Conservation (phyloP, 129 eudicot species). For the Sambucus nigra region DNA sequence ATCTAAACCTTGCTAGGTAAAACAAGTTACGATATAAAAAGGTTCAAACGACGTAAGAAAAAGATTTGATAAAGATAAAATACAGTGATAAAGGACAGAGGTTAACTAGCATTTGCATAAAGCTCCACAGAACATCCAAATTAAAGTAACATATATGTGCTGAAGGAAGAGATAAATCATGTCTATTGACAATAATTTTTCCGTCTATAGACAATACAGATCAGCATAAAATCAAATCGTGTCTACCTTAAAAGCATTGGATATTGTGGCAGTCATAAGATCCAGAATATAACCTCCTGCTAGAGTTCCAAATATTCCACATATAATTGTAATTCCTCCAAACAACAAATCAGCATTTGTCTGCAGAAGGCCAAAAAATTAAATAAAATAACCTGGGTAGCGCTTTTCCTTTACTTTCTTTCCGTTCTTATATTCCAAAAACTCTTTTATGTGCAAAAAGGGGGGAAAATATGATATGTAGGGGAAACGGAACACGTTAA, state of each 20-base stretch:
- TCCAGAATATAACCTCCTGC: conserved; percentile 75
- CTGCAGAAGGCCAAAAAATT: conserved; percentile 26
- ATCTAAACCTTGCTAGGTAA: too few species aligned
- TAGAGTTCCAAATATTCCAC: conserved; percentile 79
- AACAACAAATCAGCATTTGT: conserved; percentile 72
- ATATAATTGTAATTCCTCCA: conserved; percentile 81
- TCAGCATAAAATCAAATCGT: not conserved
- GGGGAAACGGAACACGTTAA: too few species aligned
- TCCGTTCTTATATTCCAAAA: not conserved
- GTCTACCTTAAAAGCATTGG: conserved; percentile 90
- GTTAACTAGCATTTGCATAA: too few species aligned
- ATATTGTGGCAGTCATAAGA: conserved; percentile 57
- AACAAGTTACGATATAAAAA: too few species aligned
- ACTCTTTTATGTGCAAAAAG: not conserved
- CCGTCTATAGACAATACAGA: not conserved
- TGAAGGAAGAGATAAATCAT: not conserved
- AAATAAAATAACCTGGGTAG: conserved; percentile 1
- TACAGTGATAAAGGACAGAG: too few species aligned
- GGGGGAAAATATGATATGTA: too few species aligned
- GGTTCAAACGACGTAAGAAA: too few species aligned
- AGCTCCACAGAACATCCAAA: too few species aligned
- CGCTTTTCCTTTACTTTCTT: conserved; percentile 1
- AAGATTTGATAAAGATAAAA: too few species aligned
- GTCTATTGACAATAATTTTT: not conserved
- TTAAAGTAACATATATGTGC: not conserved